A percentile compares a stretch with the other conserved stretches of the same genome.
Evolutionary conservation across 805 yeast genomes (phyloP).

Genomic region (Candida parachauliodes): DNA sequence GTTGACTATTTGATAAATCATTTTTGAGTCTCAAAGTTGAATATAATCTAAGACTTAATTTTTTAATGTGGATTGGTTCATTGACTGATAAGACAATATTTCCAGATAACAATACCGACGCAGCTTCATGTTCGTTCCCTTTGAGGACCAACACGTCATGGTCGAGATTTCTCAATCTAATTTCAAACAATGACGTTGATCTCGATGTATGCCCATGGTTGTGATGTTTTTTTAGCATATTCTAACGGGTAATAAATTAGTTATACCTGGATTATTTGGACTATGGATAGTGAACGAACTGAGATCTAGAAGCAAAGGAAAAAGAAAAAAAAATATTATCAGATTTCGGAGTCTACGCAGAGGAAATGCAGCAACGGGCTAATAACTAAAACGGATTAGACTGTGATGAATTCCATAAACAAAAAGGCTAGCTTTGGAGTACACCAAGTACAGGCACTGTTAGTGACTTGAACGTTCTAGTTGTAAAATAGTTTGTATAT

Average conservation of each 20-base stretch:
- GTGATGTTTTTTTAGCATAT: slow-evolving; percentile 7
- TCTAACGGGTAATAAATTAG: neutral
- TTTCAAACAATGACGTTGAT: slow-evolving; percentile 38
- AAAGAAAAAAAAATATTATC: neutral
- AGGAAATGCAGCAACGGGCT: too few species aligned
- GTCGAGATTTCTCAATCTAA: slow-evolving; percentile 62
- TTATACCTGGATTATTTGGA: neutral
- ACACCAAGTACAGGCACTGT: too few species aligned
- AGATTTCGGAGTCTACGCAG: slow-evolving; percentile 1
- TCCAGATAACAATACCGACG: slow-evolving; percentile 73
- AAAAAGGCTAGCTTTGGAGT: too few species aligned
- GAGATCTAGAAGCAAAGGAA: neutral
- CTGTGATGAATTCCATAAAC: too few species aligned
- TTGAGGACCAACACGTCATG: slow-evolving; percentile 77
- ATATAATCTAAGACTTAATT: slow-evolving; percentile 58
- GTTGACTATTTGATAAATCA: slow-evolving; percentile 47
- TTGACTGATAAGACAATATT: slow-evolving; percentile 68
- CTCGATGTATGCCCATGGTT: slow-evolving; percentile 13
- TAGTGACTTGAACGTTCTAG: too few species aligned
- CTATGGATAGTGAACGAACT: too few species aligned
- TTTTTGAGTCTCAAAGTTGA: slow-evolving; percentile 63
- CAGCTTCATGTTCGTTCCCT: slow-evolving; percentile 75
- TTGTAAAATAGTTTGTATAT: too few species aligned
- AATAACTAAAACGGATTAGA: too few species aligned
- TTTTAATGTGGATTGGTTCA: slow-evolving; percentile 71